Percentiles rank a stretch among this genome's conserved stretches.
These are phyloP conservation scores for Keqinozyma sinolaborantium DNA, from an alignment of 1,139 yeast species.

Conservation along the genomic window DNA sequence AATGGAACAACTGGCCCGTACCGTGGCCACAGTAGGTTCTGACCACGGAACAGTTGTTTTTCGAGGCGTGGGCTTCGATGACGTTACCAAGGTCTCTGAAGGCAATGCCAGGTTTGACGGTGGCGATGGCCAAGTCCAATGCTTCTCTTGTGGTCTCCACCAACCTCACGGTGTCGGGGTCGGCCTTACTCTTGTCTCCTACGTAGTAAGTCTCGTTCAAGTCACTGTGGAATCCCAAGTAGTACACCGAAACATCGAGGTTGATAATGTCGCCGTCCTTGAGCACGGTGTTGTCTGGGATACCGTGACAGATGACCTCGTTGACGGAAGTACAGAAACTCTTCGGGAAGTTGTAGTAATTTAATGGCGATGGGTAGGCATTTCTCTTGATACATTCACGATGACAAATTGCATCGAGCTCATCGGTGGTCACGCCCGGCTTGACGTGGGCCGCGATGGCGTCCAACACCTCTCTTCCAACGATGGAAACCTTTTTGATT, in stretches of 20 bases:
- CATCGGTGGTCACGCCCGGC: slow-evolving; percentile 94
- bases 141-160: slow-evolving; percentile 95
- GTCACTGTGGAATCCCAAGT: slow-evolving; percentile 91
- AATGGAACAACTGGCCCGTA: slow-evolving; percentile 80
- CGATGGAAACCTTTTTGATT: slow-evolving; percentile 66
- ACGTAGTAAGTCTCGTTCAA: slow-evolving; percentile 96
- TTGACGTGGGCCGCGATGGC: slow-evolving; percentile 75
- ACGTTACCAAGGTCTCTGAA: slow-evolving; percentile 85
- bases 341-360: slow-evolving; percentile 92
- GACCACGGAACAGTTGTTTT: slow-evolving; percentile 80
- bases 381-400: slow-evolving; percentile 84
- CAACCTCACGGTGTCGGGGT: slow-evolving; percentile 77
- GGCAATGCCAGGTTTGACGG: slow-evolving; percentile 89
- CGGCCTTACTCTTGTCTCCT: slow-evolving; percentile 77
- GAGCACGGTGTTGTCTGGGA: slow-evolving; percentile 83
- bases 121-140: slow-evolving; percentile 74
- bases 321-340: slow-evolving; percentile 91
- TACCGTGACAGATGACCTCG: slow-evolving; percentile 96
- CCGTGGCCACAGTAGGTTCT: slow-evolving; percentile 96
- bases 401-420: slow-evolving; percentile 82
- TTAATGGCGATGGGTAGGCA: slow-evolving; percentile 93
- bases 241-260: slow-evolving; percentile 80
- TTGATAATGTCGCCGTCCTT: slow-evolving; percentile 95
- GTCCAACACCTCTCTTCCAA: slow-evolving; percentile 89
- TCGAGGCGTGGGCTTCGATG: slow-evolving; percentile 83